phyloP scores from a whole-genome alignment of 768 basidiomycete species.

The Postia placenta region DNA sequence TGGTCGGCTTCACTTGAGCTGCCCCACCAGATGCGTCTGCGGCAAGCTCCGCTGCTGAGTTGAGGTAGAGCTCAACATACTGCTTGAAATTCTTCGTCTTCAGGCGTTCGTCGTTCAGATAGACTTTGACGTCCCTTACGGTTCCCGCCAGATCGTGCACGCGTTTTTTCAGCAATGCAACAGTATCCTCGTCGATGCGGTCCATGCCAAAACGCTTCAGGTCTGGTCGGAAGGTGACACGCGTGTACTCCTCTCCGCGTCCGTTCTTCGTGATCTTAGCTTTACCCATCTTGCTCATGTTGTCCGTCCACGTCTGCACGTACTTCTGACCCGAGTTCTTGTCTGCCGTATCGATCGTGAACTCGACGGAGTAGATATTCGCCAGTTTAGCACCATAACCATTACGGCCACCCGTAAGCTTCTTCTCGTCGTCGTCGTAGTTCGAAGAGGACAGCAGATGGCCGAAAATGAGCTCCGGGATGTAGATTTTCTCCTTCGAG shows the following conservation, averaged over 20 bases:
- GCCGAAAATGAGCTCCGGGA: constrained; percentile 97
- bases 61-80: constrained; percentile 92
- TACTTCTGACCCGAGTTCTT: constrained; percentile 84
- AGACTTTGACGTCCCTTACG: constrained; percentile 88
- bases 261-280: constrained; percentile 92
- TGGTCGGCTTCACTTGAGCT: constrained; percentile 63
- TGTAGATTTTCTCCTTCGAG: constrained; percentile 86
- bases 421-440: constrained; percentile 98
- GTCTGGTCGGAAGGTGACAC: constrained; percentile 90
- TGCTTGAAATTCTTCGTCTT: constrained; percentile 95
- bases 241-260: constrained; percentile 86
- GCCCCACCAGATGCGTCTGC: constrained; percentile 72
- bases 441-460: constrained; percentile 92
- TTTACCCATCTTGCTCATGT: constrained; percentile 84
- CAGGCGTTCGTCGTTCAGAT: constrained; percentile 83
- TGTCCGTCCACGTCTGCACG: constrained; percentile 89
- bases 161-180: constrained; percentile 83
- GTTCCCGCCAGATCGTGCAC: constrained; percentile 99
- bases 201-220: constrained; percentile 90
- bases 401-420: constrained; percentile 96
- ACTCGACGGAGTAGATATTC: constrained; percentile 96
- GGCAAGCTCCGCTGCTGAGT: constrained; percentile 66
- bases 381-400: constrained; percentile 98
- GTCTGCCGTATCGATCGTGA: constrained; percentile 94
- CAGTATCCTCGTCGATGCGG: constrained; percentile 84